phyloP scores from a whole-genome alignment of 2,329 filamentous ascomycete genomes.

The Onygena corvina region DNA sequence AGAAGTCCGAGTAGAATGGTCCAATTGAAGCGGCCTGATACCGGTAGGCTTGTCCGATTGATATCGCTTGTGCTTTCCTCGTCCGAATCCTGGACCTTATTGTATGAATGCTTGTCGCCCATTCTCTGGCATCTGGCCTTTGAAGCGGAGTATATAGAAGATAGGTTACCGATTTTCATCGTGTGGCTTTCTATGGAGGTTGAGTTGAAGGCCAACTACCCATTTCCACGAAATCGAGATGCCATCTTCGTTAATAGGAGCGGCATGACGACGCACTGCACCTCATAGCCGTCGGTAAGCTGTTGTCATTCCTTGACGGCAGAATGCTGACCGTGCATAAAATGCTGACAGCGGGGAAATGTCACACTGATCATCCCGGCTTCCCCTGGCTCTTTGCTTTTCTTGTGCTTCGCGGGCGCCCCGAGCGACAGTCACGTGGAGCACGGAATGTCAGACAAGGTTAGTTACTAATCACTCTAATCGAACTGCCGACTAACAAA shows the following conservation, averaged over 20 bases:
- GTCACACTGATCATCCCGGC: neutral
- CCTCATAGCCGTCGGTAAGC: too few species aligned
- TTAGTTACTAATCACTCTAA: slow-evolving; percentile 1
- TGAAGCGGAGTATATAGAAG: neutral
- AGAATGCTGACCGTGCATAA: neutral
- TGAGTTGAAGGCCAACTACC: too few species aligned
- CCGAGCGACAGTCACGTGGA: too few species aligned
- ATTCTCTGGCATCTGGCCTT: neutral
- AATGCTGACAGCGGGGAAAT: neutral
- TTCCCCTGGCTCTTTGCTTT: neutral
- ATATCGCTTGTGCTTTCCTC: neutral
- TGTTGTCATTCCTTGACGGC: neutral
- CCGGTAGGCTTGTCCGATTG: neutral
- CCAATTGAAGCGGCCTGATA: neutral
- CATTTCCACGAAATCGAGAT: too few species aligned
- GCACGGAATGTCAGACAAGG: neutral
- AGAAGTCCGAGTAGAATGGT: neutral
- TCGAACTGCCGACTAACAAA: neutral
- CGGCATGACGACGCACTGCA: too few species aligned
- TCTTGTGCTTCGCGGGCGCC: neutral
- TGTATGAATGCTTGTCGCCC: slow-evolving; percentile 2
- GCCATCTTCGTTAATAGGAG: too few species aligned
- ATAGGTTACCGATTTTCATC: neutral
- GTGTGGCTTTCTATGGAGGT: too few species aligned
- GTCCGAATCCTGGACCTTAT: slow-evolving; percentile 1